Base-by-base conservation (phyloP, 2,329 filamentous ascomycete species). In the Calycina marina region DNA sequence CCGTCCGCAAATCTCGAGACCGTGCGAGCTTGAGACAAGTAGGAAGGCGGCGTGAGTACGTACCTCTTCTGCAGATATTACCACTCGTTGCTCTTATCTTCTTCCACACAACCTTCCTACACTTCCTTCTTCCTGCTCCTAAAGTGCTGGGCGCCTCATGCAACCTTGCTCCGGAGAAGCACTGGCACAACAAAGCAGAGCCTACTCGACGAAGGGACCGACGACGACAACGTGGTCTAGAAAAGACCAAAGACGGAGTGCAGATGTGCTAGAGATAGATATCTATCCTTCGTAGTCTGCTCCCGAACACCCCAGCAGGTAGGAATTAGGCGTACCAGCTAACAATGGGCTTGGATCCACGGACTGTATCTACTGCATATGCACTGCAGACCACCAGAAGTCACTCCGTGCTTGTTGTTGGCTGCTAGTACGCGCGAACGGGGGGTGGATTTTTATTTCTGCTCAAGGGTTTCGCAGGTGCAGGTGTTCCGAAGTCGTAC, bases 151-250 rank as follows among this genome's bases (percentile, higher is more conserved):
- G 30, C 30, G 25, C 30, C 30, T 13, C 14, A 22, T 25, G 30
- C 29, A 22, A 25, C 18, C 12, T 16, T 11, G 30, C 30, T 25
- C 30, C 18, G 10, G 17, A 10, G 16, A 30, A 18, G 28, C 28
- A 22, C 28, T 30, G 16, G 17, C 28, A 20, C 28, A 25, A 25
- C 4, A 13, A 16, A 32, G 30, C 20, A 32, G 14, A 32, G 14
- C 12, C 8, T 16, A 29, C n/a, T 3, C 8, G 20, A n/a, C 22
- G 17, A n/a, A 17, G 15, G 18, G 18, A n/a, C 20, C 20, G 20
- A 22, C 20, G 20, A 22, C n/a, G 20, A 22, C n/a, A n/a, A n/a
- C 20, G n/a, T 9, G 2, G 8, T 8, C 20, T n/a, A 9, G 2
- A 22, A n/a, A 22, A 22, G n/a, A n/a, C 20, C 20, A 8, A 22